A percentile compares a stretch with the other conserved stretches of the same genome.
Evolutionary conservation across 2,329 filamentous ascomycete species (phyloP).

Genomic region (Colletotrichum plurivorum): DNA sequence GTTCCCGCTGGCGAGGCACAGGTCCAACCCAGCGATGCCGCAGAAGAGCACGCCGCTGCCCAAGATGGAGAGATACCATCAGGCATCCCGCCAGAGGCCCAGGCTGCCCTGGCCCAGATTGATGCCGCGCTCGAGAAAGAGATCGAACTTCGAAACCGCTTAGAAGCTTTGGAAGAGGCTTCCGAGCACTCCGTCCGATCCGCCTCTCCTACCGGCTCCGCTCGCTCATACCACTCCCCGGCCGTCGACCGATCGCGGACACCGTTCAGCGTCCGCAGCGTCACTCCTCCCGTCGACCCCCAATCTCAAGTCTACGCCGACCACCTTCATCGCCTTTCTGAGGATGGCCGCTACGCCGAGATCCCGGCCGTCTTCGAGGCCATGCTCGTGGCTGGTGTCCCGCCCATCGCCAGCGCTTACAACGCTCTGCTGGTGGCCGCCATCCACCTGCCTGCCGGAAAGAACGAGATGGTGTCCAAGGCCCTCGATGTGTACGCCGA

Average conservation of each 20-base stretch:
- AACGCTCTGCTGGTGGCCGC: constrained; percentile 90
- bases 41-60: constrained; percentile 45
- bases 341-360: constrained; percentile 82
- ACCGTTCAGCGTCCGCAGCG: constrained; percentile 66
- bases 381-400: constrained; percentile 86
- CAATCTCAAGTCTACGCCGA: constrained; percentile 82
- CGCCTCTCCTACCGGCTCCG: constrained; percentile 54
- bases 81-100: constrained; percentile 60
- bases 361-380: constrained; percentile 93
- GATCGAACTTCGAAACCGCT: constrained; percentile 69
- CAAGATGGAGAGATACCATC: constrained; percentile 51
- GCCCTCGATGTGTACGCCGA: constrained; percentile 96
- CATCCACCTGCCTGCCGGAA: constrained; percentile 83
- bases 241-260: constrained; percentile 56
- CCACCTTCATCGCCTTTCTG: constrained; percentile 81
- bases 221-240: constrained; percentile 56
- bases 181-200: constrained; percentile 55
- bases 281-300: constrained; percentile 72
- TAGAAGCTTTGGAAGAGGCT: constrained; percentile 60
- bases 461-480: constrained; percentile 88
- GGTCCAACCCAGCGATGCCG: constrained; percentile 56
- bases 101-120: constrained; percentile 81
- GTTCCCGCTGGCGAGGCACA: constrained; percentile 74
- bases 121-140: constrained; percentile 88
- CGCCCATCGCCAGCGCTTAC: constrained; percentile 88